Base-by-base conservation (phyloP, 805 yeast genomes). In the Saccharomyces mikatae region DNA sequence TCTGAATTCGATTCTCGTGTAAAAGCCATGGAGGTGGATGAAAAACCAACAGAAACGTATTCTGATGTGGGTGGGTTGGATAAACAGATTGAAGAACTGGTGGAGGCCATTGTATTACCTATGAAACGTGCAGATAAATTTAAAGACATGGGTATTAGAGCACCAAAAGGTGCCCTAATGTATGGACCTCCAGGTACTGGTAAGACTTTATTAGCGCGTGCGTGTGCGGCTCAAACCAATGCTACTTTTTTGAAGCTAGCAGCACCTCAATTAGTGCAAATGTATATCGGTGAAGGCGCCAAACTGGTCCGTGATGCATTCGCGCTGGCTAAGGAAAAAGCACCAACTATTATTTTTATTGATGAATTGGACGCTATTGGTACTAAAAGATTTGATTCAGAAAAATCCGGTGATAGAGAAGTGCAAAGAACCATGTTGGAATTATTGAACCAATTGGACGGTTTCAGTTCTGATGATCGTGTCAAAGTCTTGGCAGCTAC, bases 101-200 rank as follows among this genome's bases (percentile, higher is more conserved):
- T 92, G 54, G 99, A 94, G 75, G 99, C 98, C 1, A 96, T 94
- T 50, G 99, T 94, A 27, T 78, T 94, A 58, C 99, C 99, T 32
- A 90, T 94, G 96, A 92, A 91, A 72, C 97, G 94, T 71, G 96
- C 96, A 26, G 99, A 94, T 54, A 92, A 94, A 74, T 92, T 94
- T 76, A 88, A 88, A 68, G 83, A 83, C 56, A 77, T 94, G 73
- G 99, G 99, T 54, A 91, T 94, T 68, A 92, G 88, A 70, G 95
- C 99, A 14, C 99, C 99, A 56, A 94, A 94, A 71, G 99, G 99
- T 71, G 98, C 97, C 3, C 78, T 94, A 52, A 89, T 94, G 91
- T 94, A 94, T 70, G 99, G 99, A 41, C 98, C 99, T 8, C 99
- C 99, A 52, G 99, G 99, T 71, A 94, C 99, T 1, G 99, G 99